phyloP scores from a whole-genome alignment of 768 basidiomycete genomes.

The Kwoniella sp. region DNA sequence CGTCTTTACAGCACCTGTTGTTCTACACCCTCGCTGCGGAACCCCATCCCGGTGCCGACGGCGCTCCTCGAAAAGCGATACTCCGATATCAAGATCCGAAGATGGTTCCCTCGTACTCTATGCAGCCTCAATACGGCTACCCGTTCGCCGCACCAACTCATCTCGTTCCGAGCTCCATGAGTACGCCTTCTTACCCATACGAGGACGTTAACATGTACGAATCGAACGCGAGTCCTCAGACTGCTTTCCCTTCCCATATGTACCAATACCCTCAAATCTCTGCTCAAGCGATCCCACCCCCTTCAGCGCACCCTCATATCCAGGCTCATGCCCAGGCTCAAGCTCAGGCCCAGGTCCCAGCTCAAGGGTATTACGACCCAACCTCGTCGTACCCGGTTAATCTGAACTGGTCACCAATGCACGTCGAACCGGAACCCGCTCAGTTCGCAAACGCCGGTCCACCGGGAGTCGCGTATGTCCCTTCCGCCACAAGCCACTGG shows the following conservation, averaged over 20 bases:
- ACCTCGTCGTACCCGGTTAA: neutral
- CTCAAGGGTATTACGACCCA: slow-evolving; percentile 6
- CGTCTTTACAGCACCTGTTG: slow-evolving; percentile 37
- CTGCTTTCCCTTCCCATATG: slow-evolving; percentile 10
- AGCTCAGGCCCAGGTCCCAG: no score
- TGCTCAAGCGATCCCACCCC: neutral
- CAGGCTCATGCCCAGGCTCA: no score
- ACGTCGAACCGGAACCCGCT: slow-evolving; percentile 30
- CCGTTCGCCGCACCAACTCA: neutral
- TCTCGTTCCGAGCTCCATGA: neutral
- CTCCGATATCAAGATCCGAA: slow-evolving; percentile 43
- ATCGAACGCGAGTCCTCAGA: slow-evolving; percentile 10
- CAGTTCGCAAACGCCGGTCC: slow-evolving; percentile 52
- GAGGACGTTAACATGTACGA: slow-evolving; percentile 19
- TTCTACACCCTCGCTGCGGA: slow-evolving; percentile 48
- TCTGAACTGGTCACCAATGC: slow-evolving; percentile 17
- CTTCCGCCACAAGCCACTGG: slow-evolving; percentile 6
- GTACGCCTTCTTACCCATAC: slow-evolving; percentile 6
- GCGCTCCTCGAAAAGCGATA: slow-evolving; percentile 47
- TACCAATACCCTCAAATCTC: slow-evolving; percentile 9
- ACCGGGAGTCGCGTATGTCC: slow-evolving; percentile 43
- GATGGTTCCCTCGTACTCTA: slow-evolving; percentile 1
- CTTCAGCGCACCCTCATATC: neutral
- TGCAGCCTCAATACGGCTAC: slow-evolving; percentile 5
- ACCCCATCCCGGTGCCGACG: slow-evolving; percentile 48